phyloP scores from a whole-genome alignment of 495 filamentous ascomycete genomes.

The Annulohypoxylon moriforme region DNA sequence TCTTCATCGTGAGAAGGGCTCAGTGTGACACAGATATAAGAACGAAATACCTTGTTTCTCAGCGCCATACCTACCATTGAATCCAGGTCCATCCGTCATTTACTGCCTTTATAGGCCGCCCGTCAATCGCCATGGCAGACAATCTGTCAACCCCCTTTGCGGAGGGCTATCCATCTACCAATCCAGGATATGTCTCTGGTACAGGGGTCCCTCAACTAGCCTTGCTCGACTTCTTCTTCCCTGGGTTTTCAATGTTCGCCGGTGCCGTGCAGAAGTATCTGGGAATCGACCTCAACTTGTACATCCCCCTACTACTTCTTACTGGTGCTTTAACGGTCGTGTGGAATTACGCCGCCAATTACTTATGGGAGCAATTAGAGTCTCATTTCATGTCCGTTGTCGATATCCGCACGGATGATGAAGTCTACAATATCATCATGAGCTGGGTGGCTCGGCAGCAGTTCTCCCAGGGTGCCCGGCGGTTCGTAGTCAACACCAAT shows the following conservation, averaged over 20 bases:
- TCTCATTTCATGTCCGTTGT: constrained; percentile 67
- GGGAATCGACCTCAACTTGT: constrained; percentile 76
- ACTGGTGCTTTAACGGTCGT: constrained; percentile 61
- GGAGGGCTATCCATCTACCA: constrained; percentile 12
- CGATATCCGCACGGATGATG: constrained; percentile 73
- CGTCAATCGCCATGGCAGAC: constrained; percentile 32
- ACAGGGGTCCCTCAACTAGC: constrained; percentile 41
- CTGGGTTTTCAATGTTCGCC: constrained; percentile 75
- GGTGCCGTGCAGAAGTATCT: constrained; percentile 68
- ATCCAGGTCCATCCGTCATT: not conserved
- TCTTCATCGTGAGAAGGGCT: not conserved
- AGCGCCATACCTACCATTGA: not conserved
- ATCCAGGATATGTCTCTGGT: constrained; percentile 1
- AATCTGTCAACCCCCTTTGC: constrained; percentile 14
- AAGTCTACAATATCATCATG: constrained; percentile 77
- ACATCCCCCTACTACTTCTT: constrained; percentile 71
- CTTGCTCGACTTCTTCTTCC: constrained; percentile 80
- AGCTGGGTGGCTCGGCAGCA: constrained; percentile 72
- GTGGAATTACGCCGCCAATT: constrained; percentile 61
- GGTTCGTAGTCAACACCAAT: constrained; percentile 72
- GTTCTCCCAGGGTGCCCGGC: constrained; percentile 66
- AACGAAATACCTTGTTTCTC: not conserved
- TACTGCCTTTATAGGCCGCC: not conserved
- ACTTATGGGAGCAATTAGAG: constrained; percentile 57
- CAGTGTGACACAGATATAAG: not conserved